Percentiles rank a stretch among this genome's conserved stretches.
Evolutionary conservation across 2,329 filamentous ascomycete species (phyloP).

Genomic region (Neurospora crassa): DNA sequence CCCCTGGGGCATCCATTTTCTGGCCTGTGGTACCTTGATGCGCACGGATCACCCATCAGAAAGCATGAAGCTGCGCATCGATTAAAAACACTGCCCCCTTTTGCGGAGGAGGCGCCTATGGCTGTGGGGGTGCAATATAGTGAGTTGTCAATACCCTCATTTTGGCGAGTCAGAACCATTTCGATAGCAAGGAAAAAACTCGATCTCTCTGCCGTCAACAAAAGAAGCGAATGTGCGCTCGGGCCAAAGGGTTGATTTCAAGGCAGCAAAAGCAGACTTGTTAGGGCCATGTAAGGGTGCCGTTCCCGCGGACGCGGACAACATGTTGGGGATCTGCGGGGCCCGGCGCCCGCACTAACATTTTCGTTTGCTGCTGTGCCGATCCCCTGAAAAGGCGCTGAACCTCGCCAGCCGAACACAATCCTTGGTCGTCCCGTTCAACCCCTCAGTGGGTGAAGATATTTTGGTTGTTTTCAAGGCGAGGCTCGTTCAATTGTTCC

Average conservation of each 20-base stretch:
- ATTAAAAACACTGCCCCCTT: not conserved
- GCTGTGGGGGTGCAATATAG: not conserved
- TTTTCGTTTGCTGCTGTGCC: conserved; percentile 8
- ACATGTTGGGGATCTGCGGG: conserved; percentile 35
- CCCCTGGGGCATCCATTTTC: not conserved
- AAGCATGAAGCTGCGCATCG: not conserved
- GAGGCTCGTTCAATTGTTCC: not conserved
- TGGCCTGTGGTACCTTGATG: not conserved
- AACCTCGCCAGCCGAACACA: not conserved
- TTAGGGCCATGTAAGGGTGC: not conserved
- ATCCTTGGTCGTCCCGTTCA: conserved; percentile 11
- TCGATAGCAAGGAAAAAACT: not conserved
- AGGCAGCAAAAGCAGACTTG: not conserved
- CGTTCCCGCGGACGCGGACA: conserved; percentile 23
- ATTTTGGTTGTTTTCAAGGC: not conserved
- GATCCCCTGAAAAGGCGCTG: conserved; percentile 4
- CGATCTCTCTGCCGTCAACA: not conserved
- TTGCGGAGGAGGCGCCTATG: not conserved
- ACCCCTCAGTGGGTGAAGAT: not conserved
- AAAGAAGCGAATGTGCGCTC: not conserved
- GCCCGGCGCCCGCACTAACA: conserved; percentile 12
- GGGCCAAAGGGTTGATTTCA: conserved; percentile 3
- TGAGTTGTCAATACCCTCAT: not conserved
- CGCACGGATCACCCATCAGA: not conserved
- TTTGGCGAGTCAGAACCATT: not conserved